Base-by-base conservation (phyloP, 2,329 filamentous ascomycete species). In the Paracoccidioides lutzii region DNA sequence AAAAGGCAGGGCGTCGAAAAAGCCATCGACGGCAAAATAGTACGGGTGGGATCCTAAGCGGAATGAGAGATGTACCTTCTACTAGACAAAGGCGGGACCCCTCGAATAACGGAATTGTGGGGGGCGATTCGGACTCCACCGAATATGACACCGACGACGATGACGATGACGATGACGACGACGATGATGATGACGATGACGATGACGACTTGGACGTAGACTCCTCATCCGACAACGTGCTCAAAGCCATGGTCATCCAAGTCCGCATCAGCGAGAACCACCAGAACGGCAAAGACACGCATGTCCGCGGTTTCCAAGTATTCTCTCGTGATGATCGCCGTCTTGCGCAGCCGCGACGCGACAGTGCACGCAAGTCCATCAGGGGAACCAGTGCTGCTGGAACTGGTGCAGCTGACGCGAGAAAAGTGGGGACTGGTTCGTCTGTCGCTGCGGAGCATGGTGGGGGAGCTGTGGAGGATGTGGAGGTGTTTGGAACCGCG, bases 261-360 rank as follows among this genome's bases (percentile, higher is more conserved):
- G 84, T 97, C 65, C 84, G 87, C 62, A 85, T 98, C 51, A 80
- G 91, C 53, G 93, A 97, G 73, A 98, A 98, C 67, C 93, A 98
- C 69, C 93, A 98, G 73, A 98, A 98, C 69, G 93, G 93, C 60
- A 98, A 98, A 70, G 93, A 98, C 69, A 98, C 93, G n/a, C 93
- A 98, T 75, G 80, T 98, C 30, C 81, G 93, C 14, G 91, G 90
- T 1, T 80, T 98, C 69, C 94, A 95, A 73, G 85, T 97, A 8
- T 98, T 84, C 65, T 78, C 81, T 12, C 68, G 66, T 35, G 74
- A 77, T 58, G 72, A 75, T 50, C 66, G 62, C 46, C 66, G 69
- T 0, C 64, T 66, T 3, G 64, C 65, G 3, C 60, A 58, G 28
- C 54, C 48, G 15, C 59, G 66, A 40, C 60, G 64, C 15, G 64